Base-by-base conservation (phyloP, 208 protist species). In the Leishmania guyanensis region DNA sequence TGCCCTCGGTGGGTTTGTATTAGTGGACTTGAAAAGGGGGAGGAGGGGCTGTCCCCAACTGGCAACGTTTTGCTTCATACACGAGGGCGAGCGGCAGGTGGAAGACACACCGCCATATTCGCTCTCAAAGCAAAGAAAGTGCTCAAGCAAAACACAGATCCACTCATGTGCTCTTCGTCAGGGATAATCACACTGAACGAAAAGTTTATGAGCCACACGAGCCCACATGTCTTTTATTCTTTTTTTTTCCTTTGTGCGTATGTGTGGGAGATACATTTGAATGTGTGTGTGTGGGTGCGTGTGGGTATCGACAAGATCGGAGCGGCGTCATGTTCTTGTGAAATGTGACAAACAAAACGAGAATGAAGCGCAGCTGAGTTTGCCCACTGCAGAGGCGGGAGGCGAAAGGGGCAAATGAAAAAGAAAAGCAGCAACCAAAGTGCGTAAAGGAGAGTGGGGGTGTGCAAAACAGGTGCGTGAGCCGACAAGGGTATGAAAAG, bases 1-100 rank as follows among this genome's bases (percentile, higher is more conserved):
- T 93, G 69, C 60, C 80, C 10, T 39, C 46, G 54, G 43, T n/a
- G 62, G 39, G 60, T 33, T 56, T 66, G 60, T 39, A 53, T 5
- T 29, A 77, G 20, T 17, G 9, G 51, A n/a, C 72, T 58, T 56
- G 48, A 56, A n/a, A 46, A 43, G n/a, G 2, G 33, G 51, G 29
- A 58, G 3, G 20, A 43, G 48, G 72, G n/a, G 20, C 14, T 46
- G 20, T 14, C 16, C 2, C 43, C 9, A 20, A 22, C 48, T 58
- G 70, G 17, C 39, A n/a, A 3, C 66, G n/a, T 46, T 14, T 50
- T 22, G 5, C 66, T 8, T 48, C 20, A 9, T n/a, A 48, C 36
- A 73, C 29, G 20, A 73, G 33, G 20, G 46, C 10, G 46, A 54
- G 69, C 10, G 22, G 26, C 26, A 33, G 69, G 16, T n/a, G 29